Conservation (phyloP, 2,329 filamentous ascomycete genomes). For the Trichoderma koningiopsis region DNA sequence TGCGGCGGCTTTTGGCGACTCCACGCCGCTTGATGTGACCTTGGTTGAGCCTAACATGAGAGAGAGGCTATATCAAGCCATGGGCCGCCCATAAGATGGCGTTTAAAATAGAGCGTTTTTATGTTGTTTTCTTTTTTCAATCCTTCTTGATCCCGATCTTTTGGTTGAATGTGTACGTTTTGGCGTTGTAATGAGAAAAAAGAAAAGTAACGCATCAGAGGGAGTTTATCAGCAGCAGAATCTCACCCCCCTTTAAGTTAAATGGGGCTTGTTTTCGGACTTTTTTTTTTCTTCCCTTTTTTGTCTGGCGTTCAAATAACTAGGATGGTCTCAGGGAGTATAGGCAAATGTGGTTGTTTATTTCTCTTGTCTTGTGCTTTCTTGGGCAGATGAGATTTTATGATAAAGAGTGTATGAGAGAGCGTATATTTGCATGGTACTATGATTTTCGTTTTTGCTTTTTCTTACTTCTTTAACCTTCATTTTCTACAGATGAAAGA, state of each 20-base stretch:
- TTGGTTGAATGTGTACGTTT: not conserved
- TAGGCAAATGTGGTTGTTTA: not conserved
- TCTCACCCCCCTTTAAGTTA: not conserved
- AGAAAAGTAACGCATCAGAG: not conserved
- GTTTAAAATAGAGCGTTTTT: not conserved
- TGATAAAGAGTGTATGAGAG: not conserved
- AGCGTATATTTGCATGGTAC: not conserved
- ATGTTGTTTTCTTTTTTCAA: not conserved
- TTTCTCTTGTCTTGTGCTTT: not conserved
- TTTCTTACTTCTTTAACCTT: not conserved
- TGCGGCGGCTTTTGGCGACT: constrained; percentile 29
- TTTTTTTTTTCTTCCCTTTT: not conserved
- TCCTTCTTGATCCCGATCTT: no score
- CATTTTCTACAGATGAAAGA: not conserved
- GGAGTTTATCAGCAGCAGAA: not conserved
- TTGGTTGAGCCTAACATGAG: constrained; percentile 32
- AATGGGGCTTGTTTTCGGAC: not conserved
- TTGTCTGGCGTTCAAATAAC: not conserved
- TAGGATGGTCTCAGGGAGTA: not conserved
- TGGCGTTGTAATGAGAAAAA: not conserved
- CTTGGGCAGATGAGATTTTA: not conserved
- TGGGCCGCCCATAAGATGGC: constrained; percentile 28
- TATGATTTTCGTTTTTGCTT: not conserved
- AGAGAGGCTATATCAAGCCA: constrained; percentile 32
- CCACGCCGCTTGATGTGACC: constrained; percentile 31